Evolutionary conservation across 495 filamentous ascomycete genomes (phyloP), one percentile per base, ranked within the genome.

Genomic region (Bryoglossum gracile): DNA sequence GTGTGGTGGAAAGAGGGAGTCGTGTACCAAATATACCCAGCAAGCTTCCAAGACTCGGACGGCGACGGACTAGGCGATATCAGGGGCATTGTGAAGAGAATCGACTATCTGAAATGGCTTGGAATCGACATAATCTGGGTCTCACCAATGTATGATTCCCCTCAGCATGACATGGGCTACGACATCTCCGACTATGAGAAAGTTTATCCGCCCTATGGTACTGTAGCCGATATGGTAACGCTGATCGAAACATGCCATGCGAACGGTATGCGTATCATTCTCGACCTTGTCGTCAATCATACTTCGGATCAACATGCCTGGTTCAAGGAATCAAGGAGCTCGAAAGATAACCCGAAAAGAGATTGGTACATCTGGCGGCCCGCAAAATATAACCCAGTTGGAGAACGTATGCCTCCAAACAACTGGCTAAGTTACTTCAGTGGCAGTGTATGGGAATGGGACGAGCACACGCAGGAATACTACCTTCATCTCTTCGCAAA

Each of bases 341-440:
- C 77, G n/a, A 80, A 70, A 51, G 65, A 74, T 37, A 82, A 72
- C 48, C 67, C 77, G 23, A 87, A 84, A 59, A 68, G 78, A 0
- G 73, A 86, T 59, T 87, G 84, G 82, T 87, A 89, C 56, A 75
- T 87, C 54, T 87, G 84, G 84, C 77, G 75, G 53, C 73, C 77
- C 6, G 69, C 80, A 0, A 72, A 68, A 28, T 77, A 76, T 47
- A 75, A 73, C 43, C 65, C 68, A 45, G 57, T 80, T 26, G 84
- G 83, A 3, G 74, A 71, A 14, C 66, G 79, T 1, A 66, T 76
- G 33, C 82, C 83, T 21, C 84, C 83, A 2, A 87, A 82, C 47
- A 87, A 88, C 52, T 87, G 83, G 82, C 56, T 78, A 68, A 60
- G 75, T 10, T 67, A 65, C 53, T 72, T 74, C 50, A 64, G 64